Conservation (phyloP, 2,329 filamentous ascomycete genomes). For the Zymoseptoria crescenta region DNA sequence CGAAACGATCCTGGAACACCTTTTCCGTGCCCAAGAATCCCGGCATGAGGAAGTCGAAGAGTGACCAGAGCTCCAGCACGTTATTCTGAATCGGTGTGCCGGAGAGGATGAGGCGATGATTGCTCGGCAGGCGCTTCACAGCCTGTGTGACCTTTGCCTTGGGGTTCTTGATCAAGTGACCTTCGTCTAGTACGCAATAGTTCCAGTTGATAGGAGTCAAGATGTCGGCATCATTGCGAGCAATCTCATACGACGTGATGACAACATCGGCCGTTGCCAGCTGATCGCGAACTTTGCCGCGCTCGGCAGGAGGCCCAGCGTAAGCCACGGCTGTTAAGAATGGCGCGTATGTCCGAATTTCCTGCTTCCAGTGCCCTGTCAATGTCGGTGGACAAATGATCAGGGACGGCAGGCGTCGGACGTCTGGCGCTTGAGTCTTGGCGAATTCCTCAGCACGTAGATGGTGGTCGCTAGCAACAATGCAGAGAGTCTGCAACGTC, state of each 20-base stretch:
- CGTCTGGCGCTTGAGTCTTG: conserved; percentile 70
- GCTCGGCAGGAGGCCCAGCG: conserved; percentile 78
- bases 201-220: conserved; percentile 86
- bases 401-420: conserved; percentile 73
- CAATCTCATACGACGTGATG: conserved; percentile 96
- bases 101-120: conserved; percentile 91
- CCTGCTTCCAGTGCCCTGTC: conserved; percentile 97
- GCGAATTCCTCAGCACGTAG: conserved; percentile 83
- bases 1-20: conserved; percentile 92
- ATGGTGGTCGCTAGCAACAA: conserved; percentile 96
- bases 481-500: conserved; percentile 93
- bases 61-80: conserved; percentile 90
- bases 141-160: conserved; percentile 92
- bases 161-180: conserved; percentile 97
- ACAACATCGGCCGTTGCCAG: conserved; percentile 81
- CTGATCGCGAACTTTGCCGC: conserved; percentile 59
- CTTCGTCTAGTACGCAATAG: conserved; percentile 93
- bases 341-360: conserved; percentile 90
- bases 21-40: conserved; percentile 94
- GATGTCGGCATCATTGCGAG: conserved; percentile 86
- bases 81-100: conserved; percentile 98
- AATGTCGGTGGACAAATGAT: conserved; percentile 95
- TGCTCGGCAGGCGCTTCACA: conserved; percentile 81
- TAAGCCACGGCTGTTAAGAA: conserved; percentile 88
- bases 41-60: conserved; percentile 98